These are phyloP conservation scores for Ophiocordyceps camponoti-floridani DNA, from an alignment of 2,329 filamentous ascomycete species.

Conservation along the genomic window DNA sequence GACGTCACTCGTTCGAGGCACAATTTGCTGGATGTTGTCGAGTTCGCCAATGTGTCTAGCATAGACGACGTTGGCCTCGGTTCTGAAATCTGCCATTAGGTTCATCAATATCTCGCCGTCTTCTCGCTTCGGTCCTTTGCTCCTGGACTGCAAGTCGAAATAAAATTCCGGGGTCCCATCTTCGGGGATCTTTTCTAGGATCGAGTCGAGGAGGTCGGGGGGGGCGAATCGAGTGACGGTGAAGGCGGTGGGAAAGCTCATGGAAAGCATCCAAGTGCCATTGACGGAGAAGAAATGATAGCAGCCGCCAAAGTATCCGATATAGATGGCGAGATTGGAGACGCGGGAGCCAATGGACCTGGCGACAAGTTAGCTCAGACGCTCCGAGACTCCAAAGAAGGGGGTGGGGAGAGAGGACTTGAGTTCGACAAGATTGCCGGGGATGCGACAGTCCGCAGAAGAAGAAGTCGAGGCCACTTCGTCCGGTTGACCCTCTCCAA, in stretches of 20 bases:
- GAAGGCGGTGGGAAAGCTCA: constrained; percentile 27
- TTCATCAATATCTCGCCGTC: constrained; percentile 23
- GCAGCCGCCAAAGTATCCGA: constrained; percentile 30
- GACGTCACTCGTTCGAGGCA: constrained; percentile 18
- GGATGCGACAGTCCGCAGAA: constrained; percentile 6
- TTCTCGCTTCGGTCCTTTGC: constrained; percentile 24
- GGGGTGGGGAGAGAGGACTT: constrained; percentile 8
- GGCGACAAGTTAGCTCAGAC: not conserved
- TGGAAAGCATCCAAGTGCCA: constrained; percentile 28
- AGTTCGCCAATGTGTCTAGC: constrained; percentile 28
- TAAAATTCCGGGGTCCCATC: constrained; percentile 11
- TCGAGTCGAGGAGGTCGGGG: constrained; percentile 20
- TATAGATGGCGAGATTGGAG: constrained; percentile 31
- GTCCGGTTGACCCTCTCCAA: constrained; percentile 8
- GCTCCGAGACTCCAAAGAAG: not conserved
- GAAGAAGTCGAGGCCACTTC: constrained; percentile 9
- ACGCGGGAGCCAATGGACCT: constrained; percentile 20
- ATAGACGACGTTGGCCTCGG: constrained; percentile 23
- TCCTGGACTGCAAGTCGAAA: constrained; percentile 12
- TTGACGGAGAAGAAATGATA: constrained; percentile 36
- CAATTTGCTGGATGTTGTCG: constrained; percentile 23
- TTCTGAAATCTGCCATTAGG: constrained; percentile 28
- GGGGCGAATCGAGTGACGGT: constrained; percentile 27
- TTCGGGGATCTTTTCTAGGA: constrained; percentile 13
- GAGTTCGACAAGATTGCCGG: constrained; percentile 35